Percentiles rank a stretch among this genome's conserved stretches.
phyloP scores from a whole-genome alignment of 2,329 filamentous ascomycete genomes.

The Alternaria metachromatica region DNA sequence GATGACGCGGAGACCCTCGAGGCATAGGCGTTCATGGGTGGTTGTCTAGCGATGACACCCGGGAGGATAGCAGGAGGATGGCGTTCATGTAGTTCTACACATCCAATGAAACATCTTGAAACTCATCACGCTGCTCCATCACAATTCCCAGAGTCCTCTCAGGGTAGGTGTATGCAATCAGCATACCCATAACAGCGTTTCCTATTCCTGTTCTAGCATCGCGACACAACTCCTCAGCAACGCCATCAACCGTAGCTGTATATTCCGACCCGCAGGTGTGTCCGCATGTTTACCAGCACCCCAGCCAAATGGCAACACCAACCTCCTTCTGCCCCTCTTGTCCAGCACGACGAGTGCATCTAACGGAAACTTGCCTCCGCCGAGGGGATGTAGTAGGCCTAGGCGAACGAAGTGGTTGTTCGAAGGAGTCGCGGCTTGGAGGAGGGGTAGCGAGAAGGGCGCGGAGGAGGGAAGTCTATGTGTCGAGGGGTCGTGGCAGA shows the following conservation, averaged over 20 bases:
- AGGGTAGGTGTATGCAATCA: background rate
- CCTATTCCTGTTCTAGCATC: constrained; percentile 24
- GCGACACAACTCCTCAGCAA: constrained; percentile 38
- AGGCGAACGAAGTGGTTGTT: constrained; percentile 50
- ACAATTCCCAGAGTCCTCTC: too few relatives aligned
- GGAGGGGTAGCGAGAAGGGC: constrained; percentile 38
- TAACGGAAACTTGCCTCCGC: constrained; percentile 52
- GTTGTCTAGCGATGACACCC: background rate
- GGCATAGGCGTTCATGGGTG: accelerated
- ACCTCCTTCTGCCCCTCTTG: constrained; percentile 41
- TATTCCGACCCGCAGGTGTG: constrained; percentile 38
- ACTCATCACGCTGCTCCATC: background rate
- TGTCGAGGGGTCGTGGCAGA: constrained; percentile 43
- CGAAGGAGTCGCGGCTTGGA: constrained; percentile 40
- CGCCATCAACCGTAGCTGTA: constrained; percentile 38
- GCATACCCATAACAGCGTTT: background rate
- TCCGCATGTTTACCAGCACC: constrained; percentile 48
- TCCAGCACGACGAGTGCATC: constrained; percentile 56
- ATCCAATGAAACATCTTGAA: background rate
- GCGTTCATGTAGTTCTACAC: background rate
- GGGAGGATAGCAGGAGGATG: background rate
- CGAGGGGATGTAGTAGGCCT: constrained; percentile 54
- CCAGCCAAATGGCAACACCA: constrained; percentile 56
- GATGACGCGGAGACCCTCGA: too few relatives aligned
- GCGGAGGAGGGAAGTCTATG: constrained; percentile 34